Percentiles rank a stretch among this genome's conserved stretches.
phyloP scores from a whole-genome alignment of 2,329 filamentous ascomycete species.

The Aspergillus sp. region DNA sequence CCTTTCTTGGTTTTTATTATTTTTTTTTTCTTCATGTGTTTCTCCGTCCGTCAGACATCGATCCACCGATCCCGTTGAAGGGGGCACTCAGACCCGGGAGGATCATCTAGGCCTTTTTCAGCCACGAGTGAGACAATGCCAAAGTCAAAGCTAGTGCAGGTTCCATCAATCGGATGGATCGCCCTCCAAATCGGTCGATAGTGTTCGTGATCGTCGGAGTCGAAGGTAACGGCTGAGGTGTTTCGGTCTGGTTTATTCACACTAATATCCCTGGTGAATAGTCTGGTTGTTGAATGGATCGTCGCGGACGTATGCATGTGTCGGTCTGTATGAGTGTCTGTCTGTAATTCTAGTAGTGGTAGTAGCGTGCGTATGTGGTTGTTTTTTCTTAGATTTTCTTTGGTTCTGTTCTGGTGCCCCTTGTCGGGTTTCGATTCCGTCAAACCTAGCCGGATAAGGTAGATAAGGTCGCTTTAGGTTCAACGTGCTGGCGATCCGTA shows the following conservation, averaged over 20 bases:
- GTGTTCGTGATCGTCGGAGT: not conserved
- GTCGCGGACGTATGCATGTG: not conserved
- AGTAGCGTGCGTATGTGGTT: too few species aligned
- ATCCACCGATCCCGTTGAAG: not conserved
- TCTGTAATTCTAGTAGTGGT: not conserved
- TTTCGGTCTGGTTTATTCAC: not conserved
- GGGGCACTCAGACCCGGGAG: not conserved
- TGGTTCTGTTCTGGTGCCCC: not conserved
- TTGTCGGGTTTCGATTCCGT: not conserved
- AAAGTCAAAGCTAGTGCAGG: not conserved
- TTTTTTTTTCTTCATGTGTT: too few species aligned
- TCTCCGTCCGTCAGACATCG: not conserved
- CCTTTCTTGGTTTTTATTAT: not conserved
- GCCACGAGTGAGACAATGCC: not conserved
- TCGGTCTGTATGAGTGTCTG: not conserved
- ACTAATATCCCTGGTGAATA: not conserved
- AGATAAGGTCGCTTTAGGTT: not conserved
- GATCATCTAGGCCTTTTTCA: not conserved
- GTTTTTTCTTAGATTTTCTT: not conserved
- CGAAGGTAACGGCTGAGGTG: not conserved
- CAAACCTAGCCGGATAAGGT: not conserved
- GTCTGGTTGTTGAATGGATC: not conserved
- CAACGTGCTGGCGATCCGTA: not conserved
- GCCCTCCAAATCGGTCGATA: not conserved
- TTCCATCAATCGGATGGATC: not conserved